Evolutionary conservation across 192 early-diverging fungal species (phyloP), one percentile per base, ranked within the genome.

Genomic region (Coemansia sp.): DNA sequence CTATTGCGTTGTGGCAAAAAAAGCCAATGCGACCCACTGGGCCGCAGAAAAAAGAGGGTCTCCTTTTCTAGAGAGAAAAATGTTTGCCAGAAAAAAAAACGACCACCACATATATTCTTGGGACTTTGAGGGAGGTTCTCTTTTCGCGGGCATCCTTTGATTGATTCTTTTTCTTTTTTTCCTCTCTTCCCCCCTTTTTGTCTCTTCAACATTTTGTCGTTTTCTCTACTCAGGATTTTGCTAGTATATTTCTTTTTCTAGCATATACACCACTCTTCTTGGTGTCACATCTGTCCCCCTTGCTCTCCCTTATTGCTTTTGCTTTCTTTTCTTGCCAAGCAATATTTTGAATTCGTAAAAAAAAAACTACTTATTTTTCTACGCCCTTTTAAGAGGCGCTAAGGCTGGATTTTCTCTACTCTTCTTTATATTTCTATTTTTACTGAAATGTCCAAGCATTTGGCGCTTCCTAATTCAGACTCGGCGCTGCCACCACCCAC

Each of bases 391-490:
- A 29, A 33, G 31, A 46, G 64, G 29, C 15, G 44, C 24, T 31
- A 41, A 43, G 40, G 44, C 64, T 44, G 5, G 44, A 24, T 65
- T 34, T 65, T 49, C 44, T 15, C 40, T 65, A 34, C 47, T 49
- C 44, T 47, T 64, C 20, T 27, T 24, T 57, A 61, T 61, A 47
- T 58, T n/a, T 47, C 36, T 29, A 46, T 33, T 47, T 63, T 71
- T 62, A 43, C 53, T 33, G 47, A 55, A 81, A 81, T 78, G 81
- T 61, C 73, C 38, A 73, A 64, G 60, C 38, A 75, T 39, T 68
- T 75, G 52, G 34, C 63, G 12, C 20, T 72, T 64, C 44, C 68
- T 18, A 83, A 78, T 83, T 83, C 76, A 44, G 81, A 78, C 73
- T 22, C 53, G 31, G 69, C 81, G 1, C 22, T 73, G 57, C 81